Evolutionary conservation across 768 basidiomycete species (phyloP).

Genomic region (Hericium coralloides): DNA sequence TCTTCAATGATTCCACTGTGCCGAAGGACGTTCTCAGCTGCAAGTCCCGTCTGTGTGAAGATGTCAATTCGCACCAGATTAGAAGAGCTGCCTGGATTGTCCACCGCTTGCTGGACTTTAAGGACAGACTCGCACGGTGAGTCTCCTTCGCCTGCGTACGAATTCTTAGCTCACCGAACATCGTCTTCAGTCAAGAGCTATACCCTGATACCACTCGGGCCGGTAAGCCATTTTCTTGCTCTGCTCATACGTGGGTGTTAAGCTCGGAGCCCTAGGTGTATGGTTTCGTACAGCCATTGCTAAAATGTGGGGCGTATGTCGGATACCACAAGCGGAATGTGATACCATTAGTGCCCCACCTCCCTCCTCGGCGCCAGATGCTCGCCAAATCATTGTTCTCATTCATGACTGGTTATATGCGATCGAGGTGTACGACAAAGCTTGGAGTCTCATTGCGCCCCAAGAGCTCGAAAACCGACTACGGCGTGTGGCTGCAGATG

Average conservation of each 20-base stretch:
- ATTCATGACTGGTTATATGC: slow-evolving; percentile 74
- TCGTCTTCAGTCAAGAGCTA: slow-evolving; percentile 46
- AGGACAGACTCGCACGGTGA: slow-evolving; percentile 53
- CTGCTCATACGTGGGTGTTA: neutral
- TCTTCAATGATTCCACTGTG: slow-evolving; percentile 61
- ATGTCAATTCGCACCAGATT: slow-evolving; percentile 74
- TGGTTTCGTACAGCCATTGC: slow-evolving; percentile 55
- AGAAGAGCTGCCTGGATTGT: slow-evolving; percentile 78
- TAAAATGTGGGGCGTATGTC: slow-evolving; percentile 67
- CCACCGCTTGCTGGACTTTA: slow-evolving; percentile 65
- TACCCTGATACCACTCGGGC: slow-evolving; percentile 65
- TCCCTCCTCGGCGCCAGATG: slow-evolving; percentile 32
- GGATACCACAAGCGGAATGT: slow-evolving; percentile 59
- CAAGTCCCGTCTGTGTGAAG: slow-evolving; percentile 16
- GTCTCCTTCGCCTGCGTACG: slow-evolving; percentile 15
- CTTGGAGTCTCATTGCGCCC: slow-evolving; percentile 21
- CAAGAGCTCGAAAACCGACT: slow-evolving; percentile 38
- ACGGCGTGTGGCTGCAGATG: slow-evolving; percentile 46
- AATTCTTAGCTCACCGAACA: neutral
- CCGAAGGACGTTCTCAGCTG: slow-evolving; percentile 31
- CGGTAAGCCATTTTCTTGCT: slow-evolving; percentile 30
- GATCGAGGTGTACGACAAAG: slow-evolving; percentile 52
- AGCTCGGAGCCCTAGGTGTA: slow-evolving; percentile 28
- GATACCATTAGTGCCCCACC: slow-evolving; percentile 54
- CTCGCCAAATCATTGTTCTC: slow-evolving; percentile 59